These are phyloP conservation scores for Naganishia sp. DNA, from an alignment of 1,284 basidiomycete species.

Conservation along the genomic window DNA sequence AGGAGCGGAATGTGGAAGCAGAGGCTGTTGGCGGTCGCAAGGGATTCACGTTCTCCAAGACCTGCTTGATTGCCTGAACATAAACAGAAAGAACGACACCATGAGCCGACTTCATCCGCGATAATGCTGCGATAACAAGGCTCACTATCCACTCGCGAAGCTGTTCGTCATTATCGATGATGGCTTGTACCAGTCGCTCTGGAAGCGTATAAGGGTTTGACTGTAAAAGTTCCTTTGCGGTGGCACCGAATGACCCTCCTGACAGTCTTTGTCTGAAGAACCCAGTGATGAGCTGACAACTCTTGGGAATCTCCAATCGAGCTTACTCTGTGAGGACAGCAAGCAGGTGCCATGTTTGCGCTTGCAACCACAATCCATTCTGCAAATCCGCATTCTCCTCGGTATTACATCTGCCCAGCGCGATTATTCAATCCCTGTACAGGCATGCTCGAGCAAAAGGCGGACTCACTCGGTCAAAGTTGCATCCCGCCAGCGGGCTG, in stretches of 20 bases:
- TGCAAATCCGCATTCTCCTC: constrained; percentile 21
- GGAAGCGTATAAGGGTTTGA: constrained; percentile 22
- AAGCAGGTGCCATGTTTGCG: constrained; percentile 33
- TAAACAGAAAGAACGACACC: background rate
- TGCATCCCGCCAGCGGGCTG: constrained; percentile 21
- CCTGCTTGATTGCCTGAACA: constrained; percentile 26
- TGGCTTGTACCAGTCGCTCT: constrained; percentile 18
- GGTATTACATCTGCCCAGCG: background rate
- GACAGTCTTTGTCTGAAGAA: constrained; percentile 9
- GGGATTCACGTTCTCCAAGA: constrained; percentile 27
- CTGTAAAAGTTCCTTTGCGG: constrained; percentile 17
- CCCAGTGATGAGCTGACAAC: background rate
- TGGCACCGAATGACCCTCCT: background rate
- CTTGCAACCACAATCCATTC: constrained; percentile 29
- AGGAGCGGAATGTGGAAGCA: constrained; percentile 18
- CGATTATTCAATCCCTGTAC: background rate
- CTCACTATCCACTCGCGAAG: constrained; percentile 30
- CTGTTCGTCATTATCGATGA: constrained; percentile 24
- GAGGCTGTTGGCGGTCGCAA: constrained; percentile 3
- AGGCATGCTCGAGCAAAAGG: too few relatives aligned
- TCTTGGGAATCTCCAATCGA: too few relatives aligned
- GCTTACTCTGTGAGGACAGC: constrained; percentile 27
- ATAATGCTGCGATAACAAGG: background rate
- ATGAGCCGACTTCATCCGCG: background rate
- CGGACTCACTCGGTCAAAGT: constrained; percentile 11